Percentiles rank a stretch among this genome's conserved stretches.
Conservation (phyloP, 371 early-diverging fungal genomes). For the Cokeromyces recurvatus region DNA sequence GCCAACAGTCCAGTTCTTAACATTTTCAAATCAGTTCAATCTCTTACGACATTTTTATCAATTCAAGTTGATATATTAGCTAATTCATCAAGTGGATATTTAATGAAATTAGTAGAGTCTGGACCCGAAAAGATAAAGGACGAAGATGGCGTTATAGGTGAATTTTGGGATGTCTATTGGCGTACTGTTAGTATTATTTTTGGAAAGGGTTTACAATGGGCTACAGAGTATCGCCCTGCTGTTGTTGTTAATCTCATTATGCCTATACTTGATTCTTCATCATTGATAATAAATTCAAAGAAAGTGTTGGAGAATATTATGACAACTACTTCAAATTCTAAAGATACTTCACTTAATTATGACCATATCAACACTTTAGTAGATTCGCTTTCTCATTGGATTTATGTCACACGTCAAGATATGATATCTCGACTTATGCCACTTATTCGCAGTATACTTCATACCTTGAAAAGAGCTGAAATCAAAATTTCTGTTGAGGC, state of each 20-base stretch:
- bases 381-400: constrained; percentile 42
- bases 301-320: constrained; percentile 19
- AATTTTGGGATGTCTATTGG: constrained; percentile 39
- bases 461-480: constrained; percentile 19
- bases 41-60: constrained; percentile 1
- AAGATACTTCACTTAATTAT: not conserved
- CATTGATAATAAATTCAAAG: constrained; percentile 17
- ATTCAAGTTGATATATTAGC: constrained; percentile 1
- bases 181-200: constrained; percentile 20
- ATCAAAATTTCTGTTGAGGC: constrained; percentile 31
- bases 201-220: constrained; percentile 28
- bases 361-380: constrained; percentile 12
- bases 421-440: constrained; percentile 32
- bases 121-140: constrained; percentile 1
- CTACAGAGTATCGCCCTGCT: constrained; percentile 25
- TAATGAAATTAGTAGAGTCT: not conserved
- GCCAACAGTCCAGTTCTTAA: constrained; percentile 11
- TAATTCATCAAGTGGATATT: constrained; percentile 3
- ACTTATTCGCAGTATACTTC: constrained; percentile 17
- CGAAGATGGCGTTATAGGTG: constrained; percentile 18
- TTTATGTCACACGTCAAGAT: constrained; percentile 36
- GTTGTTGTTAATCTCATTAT: constrained; percentile 25
- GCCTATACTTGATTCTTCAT: constrained; percentile 26
- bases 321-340: not conserved
- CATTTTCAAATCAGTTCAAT: constrained; percentile 14